Evolutionary conservation across 257 asterid genomes (phyloP).

Genomic region (Ilex aquifolium): DNA sequence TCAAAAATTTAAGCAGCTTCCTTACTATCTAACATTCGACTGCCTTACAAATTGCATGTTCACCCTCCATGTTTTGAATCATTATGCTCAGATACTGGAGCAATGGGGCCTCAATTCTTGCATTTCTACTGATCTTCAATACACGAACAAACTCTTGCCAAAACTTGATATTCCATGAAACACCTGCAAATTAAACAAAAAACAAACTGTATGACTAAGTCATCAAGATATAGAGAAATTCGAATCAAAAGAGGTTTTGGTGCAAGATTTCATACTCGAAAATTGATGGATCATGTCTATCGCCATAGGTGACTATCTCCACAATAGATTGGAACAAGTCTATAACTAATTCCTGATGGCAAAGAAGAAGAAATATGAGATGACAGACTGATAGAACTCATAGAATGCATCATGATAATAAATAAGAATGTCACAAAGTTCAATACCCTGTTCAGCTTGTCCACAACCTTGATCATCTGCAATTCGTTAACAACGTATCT

Average conservation of each 20-base stretch:
- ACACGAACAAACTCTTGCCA: conserved; percentile 13
- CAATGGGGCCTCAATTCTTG: conserved; percentile 15
- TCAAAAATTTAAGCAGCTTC: too few species aligned
- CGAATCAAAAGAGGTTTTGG: not conserved
- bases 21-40: too few species aligned
- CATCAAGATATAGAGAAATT: not conserved
- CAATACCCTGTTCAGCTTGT: conserved; percentile 14
- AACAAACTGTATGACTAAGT: conserved; percentile 1
- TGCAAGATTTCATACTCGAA: conserved; percentile 9
- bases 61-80: conserved; percentile 16
- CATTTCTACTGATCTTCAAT: conserved; percentile 10
- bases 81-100: conserved; percentile 22
- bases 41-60: conserved; percentile 16
- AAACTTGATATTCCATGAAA: conserved; percentile 22
- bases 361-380: not conserved
- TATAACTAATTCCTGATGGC: conserved; percentile 11
- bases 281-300: conserved; percentile 13
- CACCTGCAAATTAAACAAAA: conserved; percentile 6
- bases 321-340: conserved; percentile 18
- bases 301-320: conserved; percentile 20
- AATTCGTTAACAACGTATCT: conserved; percentile 12
- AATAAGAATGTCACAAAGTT: not conserved
- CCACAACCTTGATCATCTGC: conserved; percentile 11
- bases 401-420: not conserved
- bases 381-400: not conserved